Evolutionary conservation across 306 rosid species (phyloP), one percentile per base, ranked within the genome.

Genomic region (Fagus sylvatica): DNA sequence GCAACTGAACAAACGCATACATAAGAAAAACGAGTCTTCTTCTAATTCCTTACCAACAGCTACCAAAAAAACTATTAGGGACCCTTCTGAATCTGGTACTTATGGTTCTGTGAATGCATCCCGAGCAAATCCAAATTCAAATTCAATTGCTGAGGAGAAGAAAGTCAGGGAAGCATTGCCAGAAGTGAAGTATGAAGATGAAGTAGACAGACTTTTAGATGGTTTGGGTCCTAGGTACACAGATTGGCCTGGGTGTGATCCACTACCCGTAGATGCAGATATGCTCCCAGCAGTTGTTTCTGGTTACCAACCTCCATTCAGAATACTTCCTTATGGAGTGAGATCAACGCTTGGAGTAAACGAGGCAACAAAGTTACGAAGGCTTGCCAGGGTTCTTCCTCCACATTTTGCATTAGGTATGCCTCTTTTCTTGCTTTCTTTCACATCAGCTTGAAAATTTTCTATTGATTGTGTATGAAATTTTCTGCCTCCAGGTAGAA

Each of bases 331-430:
- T 46, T 95, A 85, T 82, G 97, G 98, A 54, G 89, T 93, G 79
- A 92, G 93, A 85, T 51, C 89, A 49, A 56, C 89, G 74, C 94
- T 95, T 80, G 98, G 99, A 55, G 33, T 76, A 67, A 85, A 67
- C 74, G 98, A 92, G 86, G 96, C 96, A 55, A 95, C 99, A 78
- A 59, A 89, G 80, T 89, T 93, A 43, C 81, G 93, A 78, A 82
- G 98, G 80, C 77, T 95, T 85, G 97, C 99, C 65, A 84, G 99
- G 86, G 82, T 85, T 77, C 97, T 95, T 80, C 98, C 99, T 83
- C 99, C 99, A 53, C 99, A 95, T 88, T 95, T 95, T 90, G 96
- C 97, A 6, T 69, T 95, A 83, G 99, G 99, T 91, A 83, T 64
- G 84, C 77, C 16, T 42, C 59, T 67, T 64, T 67, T 37, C 7